A percentile compares a stretch with the other conserved stretches of the same genome.
Evolutionary conservation across 257 asterid genomes (phyloP).

Genomic region (Eucommia ulmoides): DNA sequence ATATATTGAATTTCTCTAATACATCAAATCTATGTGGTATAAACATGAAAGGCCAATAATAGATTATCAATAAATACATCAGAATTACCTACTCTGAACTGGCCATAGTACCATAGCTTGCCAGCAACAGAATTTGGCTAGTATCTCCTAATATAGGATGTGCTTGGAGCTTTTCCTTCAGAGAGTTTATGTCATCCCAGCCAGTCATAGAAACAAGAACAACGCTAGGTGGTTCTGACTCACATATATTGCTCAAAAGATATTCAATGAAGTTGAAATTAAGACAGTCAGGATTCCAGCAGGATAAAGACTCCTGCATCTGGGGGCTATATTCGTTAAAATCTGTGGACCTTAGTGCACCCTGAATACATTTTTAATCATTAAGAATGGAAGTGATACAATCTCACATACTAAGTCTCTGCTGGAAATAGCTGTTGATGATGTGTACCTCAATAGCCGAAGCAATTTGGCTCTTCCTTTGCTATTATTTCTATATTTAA

Average conservation of each 20-base stretch:
- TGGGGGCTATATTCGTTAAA: slow-evolving; percentile 42
- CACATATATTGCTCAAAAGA: slow-evolving; percentile 62
- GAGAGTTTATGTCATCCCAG: slow-evolving; percentile 85
- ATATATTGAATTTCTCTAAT: too few relatives aligned
- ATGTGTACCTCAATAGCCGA: slow-evolving; percentile 74
- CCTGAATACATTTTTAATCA: slow-evolving; percentile 35
- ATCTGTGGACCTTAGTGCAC: slow-evolving; percentile 52
- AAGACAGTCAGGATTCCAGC: slow-evolving; percentile 90
- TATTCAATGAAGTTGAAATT: slow-evolving; percentile 69
- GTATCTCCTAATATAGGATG: slow-evolving; percentile 74
- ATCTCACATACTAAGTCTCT: slow-evolving; percentile 9
- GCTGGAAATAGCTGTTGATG: slow-evolving; percentile 8
- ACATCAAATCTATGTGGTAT: too few relatives aligned
- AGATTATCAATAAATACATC: too few relatives aligned
- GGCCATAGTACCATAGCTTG: slow-evolving; percentile 97
- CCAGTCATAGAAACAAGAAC: slow-evolving; percentile 89
- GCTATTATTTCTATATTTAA: slow-evolving; percentile 62
- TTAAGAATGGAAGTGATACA: slow-evolving; percentile 19
- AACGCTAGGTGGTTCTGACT: slow-evolving; percentile 63
- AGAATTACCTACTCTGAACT: slow-evolving; percentile 81
- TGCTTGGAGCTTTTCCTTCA: slow-evolving; percentile 73
- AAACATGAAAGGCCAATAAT: too few relatives aligned
- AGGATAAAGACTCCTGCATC: slow-evolving; percentile 70
- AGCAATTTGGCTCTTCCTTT: slow-evolving; percentile 83
- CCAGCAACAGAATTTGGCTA: slow-evolving; percentile 51